Conservation (phyloP, 2,329 filamentous ascomycete genomes). For the Verticillium tricorpus region DNA sequence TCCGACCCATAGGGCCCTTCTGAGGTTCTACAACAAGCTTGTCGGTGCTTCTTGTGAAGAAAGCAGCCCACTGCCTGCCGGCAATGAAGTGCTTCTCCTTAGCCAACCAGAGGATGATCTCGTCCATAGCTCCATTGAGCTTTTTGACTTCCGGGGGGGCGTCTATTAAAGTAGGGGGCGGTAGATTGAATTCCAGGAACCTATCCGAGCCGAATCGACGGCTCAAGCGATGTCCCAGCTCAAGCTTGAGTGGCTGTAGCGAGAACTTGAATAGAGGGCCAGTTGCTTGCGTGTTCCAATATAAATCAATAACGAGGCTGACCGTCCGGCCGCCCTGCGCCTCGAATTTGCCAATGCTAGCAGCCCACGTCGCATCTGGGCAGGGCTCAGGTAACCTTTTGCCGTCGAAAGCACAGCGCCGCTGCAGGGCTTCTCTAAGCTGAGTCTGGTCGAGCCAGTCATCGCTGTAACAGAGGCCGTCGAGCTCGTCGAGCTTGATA, state of each 20-base stretch:
- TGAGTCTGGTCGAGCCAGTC: conserved; percentile 37
- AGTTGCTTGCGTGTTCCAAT: conserved; percentile 24
- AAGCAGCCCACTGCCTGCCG: conserved; percentile 43
- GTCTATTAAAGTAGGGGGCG: conserved; percentile 29
- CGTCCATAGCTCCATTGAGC: conserved; percentile 22
- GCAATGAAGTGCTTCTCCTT: conserved; percentile 34
- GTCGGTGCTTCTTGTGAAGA: conserved; percentile 37
- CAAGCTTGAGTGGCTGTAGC: conserved; percentile 43
- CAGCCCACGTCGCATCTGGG: conserved; percentile 38
- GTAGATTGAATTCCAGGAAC: conserved; percentile 52
- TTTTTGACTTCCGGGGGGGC: conserved; percentile 23
- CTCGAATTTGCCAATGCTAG: conserved; percentile 32
- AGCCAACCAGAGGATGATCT: conserved; percentile 37
- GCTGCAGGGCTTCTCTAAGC: conserved; percentile 36
- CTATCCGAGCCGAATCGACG: conserved; percentile 55
- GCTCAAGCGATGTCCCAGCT: conserved; percentile 44
- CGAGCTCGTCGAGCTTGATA: conserved; percentile 32
- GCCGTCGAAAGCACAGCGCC: conserved; percentile 33
- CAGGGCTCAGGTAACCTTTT: conserved; percentile 45
- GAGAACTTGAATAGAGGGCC: conserved; percentile 40
- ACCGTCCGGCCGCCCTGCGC: conserved; percentile 23
- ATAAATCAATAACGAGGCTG: conserved; percentile 23
- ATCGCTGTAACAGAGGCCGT: conserved; percentile 30
- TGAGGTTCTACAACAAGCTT: conserved; percentile 27
- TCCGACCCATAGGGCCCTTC: conserved; percentile 5